These are phyloP conservation scores for Pleodorina starrii DNA, from an alignment of 139 green algal genomes.

Conservation along the genomic window DNA sequence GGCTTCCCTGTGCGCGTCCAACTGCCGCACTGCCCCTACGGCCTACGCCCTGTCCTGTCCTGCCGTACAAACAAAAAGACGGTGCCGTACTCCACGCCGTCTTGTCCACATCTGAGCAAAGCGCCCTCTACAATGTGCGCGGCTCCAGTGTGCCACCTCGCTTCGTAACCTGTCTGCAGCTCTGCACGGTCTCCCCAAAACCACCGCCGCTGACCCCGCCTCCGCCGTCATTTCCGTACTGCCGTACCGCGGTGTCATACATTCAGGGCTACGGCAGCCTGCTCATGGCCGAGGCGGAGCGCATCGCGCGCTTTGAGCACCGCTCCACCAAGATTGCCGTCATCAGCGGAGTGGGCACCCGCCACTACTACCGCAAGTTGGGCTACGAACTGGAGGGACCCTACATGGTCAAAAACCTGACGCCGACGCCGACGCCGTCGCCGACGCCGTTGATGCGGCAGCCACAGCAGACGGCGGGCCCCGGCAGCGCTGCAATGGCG, in stretches of 20 bases:
- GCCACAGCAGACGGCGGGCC: neutral
- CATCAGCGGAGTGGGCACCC: conserved; percentile 97
- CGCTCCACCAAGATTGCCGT: conserved; percentile 91
- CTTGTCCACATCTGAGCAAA: neutral
- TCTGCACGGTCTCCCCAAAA: too few species aligned
- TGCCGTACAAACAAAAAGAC: too few species aligned
- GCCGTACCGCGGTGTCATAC: neutral
- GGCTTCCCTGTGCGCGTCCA: neutral
- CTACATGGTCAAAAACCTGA: conserved; percentile 95
- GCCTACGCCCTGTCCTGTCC: neutral
- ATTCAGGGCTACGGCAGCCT: conserved; percentile 61
- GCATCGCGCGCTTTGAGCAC: conserved; percentile 93
- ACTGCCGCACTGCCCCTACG: neutral
- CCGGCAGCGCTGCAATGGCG: neutral
- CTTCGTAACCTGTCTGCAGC: too few species aligned
- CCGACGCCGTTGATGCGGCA: neutral
- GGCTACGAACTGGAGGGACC: conserved; percentile 94
- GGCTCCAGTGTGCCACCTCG: too few species aligned
- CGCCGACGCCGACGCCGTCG: neutral
- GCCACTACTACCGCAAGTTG: conserved; percentile 93
- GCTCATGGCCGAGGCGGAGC: conserved; percentile 96
- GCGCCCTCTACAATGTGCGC: neutral
- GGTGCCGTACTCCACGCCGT: neutral
- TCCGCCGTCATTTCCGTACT: neutral
- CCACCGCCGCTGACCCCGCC: too few species aligned